A percentile compares a stretch with the other conserved stretches of the same genome.
phyloP scores from a whole-genome alignment of 306 rosid genomes.

The Prosopis cineraria region DNA sequence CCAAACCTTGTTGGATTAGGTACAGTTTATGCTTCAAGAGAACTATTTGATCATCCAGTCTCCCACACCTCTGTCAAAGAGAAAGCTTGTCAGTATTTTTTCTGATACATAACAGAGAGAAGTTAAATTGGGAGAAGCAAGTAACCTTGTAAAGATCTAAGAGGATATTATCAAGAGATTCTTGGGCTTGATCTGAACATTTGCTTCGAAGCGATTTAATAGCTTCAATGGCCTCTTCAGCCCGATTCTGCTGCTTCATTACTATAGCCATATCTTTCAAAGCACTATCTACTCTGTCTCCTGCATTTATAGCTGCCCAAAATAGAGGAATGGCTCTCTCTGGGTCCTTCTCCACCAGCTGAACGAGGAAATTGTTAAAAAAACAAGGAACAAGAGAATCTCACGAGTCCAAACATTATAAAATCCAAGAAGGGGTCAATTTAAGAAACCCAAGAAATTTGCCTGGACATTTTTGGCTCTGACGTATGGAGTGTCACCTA shows the following conservation, averaged over 20 bases:
- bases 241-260: conserved; percentile 95
- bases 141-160: conserved; percentile 89
- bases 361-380: not conserved
- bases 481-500: conserved; percentile 90
- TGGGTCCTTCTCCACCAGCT: conserved; percentile 97
- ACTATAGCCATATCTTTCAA: conserved; percentile 98
- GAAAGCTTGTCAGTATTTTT: not conserved
- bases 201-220: conserved; percentile 80
- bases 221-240: conserved; percentile 98
- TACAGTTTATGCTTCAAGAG: conserved; percentile 80
- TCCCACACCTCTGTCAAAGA: conserved; percentile 78
- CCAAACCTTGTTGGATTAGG: conserved; percentile 92
- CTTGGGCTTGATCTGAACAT: conserved; percentile 97
- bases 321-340: conserved; percentile 92
- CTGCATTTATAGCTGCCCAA: conserved; percentile 97
- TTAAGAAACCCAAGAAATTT: conserved; percentile 12
- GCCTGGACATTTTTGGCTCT: conserved; percentile 97
- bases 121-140: not conserved
- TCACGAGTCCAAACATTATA: not conserved
- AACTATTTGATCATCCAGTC: conserved; percentile 84
- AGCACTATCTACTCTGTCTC: conserved; percentile 98
- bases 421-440: not conserved
- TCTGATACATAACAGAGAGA: not conserved
- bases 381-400: not conserved
- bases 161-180: conserved; percentile 94